A percentile compares a stretch with the other conserved stretches of the same genome.
Conservation (phyloP, 352 stramenopile genomes). For the Globisporangium barbulae region DNA sequence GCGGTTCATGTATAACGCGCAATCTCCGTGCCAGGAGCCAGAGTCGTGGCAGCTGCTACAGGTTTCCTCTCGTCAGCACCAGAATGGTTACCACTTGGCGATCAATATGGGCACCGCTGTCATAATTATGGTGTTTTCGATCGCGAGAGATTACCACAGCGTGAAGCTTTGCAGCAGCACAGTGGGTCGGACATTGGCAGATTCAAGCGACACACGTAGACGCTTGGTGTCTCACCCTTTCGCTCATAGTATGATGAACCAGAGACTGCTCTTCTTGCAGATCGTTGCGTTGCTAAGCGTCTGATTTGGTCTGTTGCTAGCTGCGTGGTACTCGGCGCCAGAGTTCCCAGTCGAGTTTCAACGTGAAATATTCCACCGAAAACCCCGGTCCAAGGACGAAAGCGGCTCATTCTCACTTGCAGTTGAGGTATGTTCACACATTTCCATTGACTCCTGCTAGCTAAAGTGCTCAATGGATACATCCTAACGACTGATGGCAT, state of each 20-base stretch:
- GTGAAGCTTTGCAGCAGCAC: background rate
- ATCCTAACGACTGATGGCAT: background rate
- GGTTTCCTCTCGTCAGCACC: conserved; percentile 2
- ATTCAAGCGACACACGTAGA: background rate
- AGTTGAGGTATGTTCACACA: conserved; percentile 19
- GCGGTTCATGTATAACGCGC: conserved; percentile 34
- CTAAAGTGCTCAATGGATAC: background rate
- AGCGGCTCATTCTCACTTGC: background rate
- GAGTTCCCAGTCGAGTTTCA: conserved; percentile 38
- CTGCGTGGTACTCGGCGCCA: conserved; percentile 38
- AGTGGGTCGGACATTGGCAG: background rate
- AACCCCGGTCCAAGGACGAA: background rate
- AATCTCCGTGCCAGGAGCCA: conserved; percentile 25
- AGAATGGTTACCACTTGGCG: conserved; percentile 38
- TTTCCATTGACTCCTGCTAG: background rate
- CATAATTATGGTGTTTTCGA: conserved; percentile 29
- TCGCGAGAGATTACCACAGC: conserved; percentile 6
- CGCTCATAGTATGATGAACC: conserved; percentile 20
- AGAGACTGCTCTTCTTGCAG: background rate
- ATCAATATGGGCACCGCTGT: conserved; percentile 43
- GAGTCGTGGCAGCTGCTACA: conserved; percentile 54
- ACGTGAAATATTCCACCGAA: conserved; percentile 5
- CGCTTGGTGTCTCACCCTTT: conserved; percentile 24
- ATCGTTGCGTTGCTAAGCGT: background rate
- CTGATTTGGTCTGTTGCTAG: conserved; percentile 11